Evolutionary conservation across 1,139 yeast species (phyloP).

Genomic region (Pichia sp.): DNA sequence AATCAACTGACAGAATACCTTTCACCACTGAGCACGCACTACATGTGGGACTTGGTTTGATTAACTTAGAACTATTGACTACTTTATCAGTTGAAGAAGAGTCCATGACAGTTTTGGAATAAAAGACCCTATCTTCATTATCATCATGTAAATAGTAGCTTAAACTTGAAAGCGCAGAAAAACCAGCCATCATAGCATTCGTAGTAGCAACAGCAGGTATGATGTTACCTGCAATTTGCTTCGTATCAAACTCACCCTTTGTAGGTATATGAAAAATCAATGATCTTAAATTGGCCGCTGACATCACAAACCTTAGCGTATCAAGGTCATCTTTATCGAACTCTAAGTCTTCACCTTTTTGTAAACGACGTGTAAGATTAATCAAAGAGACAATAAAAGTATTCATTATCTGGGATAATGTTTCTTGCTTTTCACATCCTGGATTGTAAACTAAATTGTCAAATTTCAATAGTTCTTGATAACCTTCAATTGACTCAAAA

Average conservation of each 20-base stretch:
- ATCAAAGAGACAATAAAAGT: conserved; percentile 48
- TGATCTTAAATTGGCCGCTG: conserved; percentile 82
- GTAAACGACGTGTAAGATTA: conserved; percentile 44
- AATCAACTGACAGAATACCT: conserved; percentile 38
- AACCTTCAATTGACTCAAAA: conserved; percentile 1
- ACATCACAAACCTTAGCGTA: conserved; percentile 77
- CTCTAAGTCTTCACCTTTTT: conserved; percentile 38
- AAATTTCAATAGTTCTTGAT: neutral
- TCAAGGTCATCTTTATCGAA: conserved; percentile 96
- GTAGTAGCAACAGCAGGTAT: conserved; percentile 99
- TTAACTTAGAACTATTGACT: conserved; percentile 55
- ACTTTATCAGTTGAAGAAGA: conserved; percentile 60
- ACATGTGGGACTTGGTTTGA: conserved; percentile 60
- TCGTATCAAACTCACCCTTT: conserved; percentile 79
- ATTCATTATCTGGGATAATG: conserved; percentile 65
- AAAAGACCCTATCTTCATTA: conserved; percentile 23
- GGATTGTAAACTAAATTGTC: neutral
- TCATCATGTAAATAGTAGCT: conserved; percentile 35
- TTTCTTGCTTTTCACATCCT: conserved; percentile 40
- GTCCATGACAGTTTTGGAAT: conserved; percentile 51
- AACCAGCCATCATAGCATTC: conserved; percentile 90
- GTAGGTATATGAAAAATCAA: conserved; percentile 61
- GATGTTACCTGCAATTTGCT: conserved; percentile 94
- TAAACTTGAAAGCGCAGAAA: conserved; percentile 67
- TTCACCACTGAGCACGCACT: conserved; percentile 64